Evolutionary conservation across 2,329 filamentous ascomycete species (phyloP).

Genomic region (Ciborinia camelliae): DNA sequence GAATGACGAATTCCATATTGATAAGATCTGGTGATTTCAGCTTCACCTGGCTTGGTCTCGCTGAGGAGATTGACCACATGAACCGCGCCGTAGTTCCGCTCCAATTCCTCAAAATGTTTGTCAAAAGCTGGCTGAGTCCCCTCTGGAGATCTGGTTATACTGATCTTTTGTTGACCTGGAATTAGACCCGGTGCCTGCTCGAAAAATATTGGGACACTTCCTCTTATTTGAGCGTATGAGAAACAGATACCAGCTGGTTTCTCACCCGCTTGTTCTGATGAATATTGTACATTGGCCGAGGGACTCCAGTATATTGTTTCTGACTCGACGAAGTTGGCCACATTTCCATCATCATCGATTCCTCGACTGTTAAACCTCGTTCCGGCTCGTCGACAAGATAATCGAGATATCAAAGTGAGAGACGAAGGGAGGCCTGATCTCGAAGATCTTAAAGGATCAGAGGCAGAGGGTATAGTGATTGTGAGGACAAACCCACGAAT

Average conservation of each 20-base stretch:
- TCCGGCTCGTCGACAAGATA: constrained; percentile 87
- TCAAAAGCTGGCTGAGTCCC: constrained; percentile 93
- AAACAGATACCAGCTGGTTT: constrained; percentile 63
- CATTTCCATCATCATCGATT: constrained; percentile 95
- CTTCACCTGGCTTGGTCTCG: constrained; percentile 79
- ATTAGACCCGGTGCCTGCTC: constrained; percentile 86
- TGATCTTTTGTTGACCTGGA: constrained; percentile 92
- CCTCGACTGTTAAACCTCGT: constrained; percentile 96
- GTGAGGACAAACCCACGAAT: constrained; percentile 91
- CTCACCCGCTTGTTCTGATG: constrained; percentile 26
- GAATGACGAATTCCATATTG: constrained; percentile 72
- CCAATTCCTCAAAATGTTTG: constrained; percentile 87
- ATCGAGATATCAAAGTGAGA: constrained; percentile 83
- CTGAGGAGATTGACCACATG: constrained; percentile 95
- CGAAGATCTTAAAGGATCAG: constrained; percentile 64
- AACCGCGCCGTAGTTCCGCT: constrained; percentile 81
- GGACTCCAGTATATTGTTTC: constrained; percentile 90
- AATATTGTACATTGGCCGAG: constrained; percentile 38
- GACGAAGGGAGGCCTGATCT: constrained; percentile 74
- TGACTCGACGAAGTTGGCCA: constrained; percentile 98
- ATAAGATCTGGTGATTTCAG: constrained; percentile 78
- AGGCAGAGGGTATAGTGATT: constrained; percentile 74
- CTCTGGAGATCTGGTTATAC: constrained; percentile 80
- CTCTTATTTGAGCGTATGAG: constrained; percentile 89
- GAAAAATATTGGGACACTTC: constrained; percentile 96